Base-by-base conservation (phyloP, 139 green algal species). In the Closterium sp. region DNA sequence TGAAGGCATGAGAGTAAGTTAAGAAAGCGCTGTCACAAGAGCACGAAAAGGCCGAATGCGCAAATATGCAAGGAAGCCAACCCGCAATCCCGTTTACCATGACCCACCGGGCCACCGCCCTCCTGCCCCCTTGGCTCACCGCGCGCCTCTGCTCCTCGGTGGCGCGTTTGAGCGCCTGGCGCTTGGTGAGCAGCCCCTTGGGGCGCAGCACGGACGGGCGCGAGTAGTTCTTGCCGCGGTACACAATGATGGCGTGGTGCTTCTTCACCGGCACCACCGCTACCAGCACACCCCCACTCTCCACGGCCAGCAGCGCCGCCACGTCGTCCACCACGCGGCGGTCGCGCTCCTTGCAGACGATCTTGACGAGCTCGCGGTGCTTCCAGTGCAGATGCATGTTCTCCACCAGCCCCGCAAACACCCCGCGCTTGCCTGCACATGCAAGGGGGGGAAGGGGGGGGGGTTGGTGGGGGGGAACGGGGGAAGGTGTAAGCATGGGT, bases 351-450 rank as follows among this genome's bases (percentile, higher is more conserved):
- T 92, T 94, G 91, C 33, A 89, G 43, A 92, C 84, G 31, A 94
- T 33, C 43, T 94, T 94, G 33, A 92, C 87, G 23, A 94, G 88
- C 34, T 94, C 91, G 23, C 88, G 69, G 76, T 89, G 87, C 81
- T 94, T 94, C 91, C 91, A 94, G 64, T 94, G 91, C 81, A 94
- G 87, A 31, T 94, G 91, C 88, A 94, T 94, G 87, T 94, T 94
- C 88, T 94, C 81, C 35, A 94, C 88, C 87, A 89, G 33, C 19
- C 91, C 91, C 12, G 90, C 87, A 85, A 94, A 94, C 81, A 94
- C 88, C 5, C 88, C 88, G 21, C 91, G 34, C 87, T 89, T 92
- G 28, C 91, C 91, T 94, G 90, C 90, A n/a, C n/a, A 66, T 21
- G 43, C 43, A 10, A 10, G 12, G 43, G 43, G 43, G 43, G 21